Conservation (phyloP, 1,284 basidiomycete genomes). For the Heterobasidion irregulare region DNA sequence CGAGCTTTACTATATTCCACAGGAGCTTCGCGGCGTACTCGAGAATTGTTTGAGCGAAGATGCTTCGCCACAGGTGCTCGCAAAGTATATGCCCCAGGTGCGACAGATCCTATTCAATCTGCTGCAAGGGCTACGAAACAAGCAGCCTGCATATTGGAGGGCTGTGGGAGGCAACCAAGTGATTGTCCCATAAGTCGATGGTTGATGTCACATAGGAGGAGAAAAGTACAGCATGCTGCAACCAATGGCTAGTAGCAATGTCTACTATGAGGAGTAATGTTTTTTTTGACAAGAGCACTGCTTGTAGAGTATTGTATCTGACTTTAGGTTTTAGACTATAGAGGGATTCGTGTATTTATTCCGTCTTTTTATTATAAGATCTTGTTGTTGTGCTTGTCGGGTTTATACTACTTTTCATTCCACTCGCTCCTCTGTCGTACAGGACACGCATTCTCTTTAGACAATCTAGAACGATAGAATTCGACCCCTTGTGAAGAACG, state of each 20-base stretch:
- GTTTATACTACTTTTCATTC: background rate
- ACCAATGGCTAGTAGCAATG: background rate
- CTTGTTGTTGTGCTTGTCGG: background rate
- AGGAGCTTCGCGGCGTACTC: constrained; percentile 74
- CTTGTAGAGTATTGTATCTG: no score
- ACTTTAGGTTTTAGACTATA: background rate
- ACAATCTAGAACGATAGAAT: no score
- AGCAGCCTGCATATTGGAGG: constrained; percentile 63
- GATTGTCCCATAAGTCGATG: background rate
- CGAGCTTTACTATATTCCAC: constrained; percentile 77
- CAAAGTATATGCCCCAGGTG: constrained; percentile 73
- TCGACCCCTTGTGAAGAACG: no score
- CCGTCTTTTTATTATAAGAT: background rate
- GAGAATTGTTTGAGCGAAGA: constrained; percentile 85
- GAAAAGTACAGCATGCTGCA: background rate
- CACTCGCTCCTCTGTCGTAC: no score
- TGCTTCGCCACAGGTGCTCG: constrained; percentile 66
- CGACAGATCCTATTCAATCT: constrained; percentile 75
- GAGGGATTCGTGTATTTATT: background rate
- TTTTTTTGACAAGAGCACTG: background rate
- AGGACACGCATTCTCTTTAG: no score
- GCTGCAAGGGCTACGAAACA: constrained; percentile 75
- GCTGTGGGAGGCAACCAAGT: constrained; percentile 14
- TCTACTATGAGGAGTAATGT: background rate
- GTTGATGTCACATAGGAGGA: background rate